These are phyloP conservation scores for Nigrospora sphaerica DNA, from an alignment of 2,329 filamentous ascomycete genomes.

Conservation along the genomic window DNA sequence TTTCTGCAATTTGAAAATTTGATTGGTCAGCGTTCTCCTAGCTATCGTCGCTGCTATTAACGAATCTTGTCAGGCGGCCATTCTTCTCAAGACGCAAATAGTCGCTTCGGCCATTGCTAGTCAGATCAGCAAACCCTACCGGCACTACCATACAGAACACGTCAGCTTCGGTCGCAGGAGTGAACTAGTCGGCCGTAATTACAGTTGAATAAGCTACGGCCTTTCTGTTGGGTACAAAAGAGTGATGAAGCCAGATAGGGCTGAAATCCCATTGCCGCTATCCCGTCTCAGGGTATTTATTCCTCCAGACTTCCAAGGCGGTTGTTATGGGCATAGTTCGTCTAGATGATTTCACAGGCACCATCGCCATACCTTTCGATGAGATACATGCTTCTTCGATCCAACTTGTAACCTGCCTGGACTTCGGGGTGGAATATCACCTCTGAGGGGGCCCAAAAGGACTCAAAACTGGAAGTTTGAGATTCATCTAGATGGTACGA, in stretches of 20 bases:
- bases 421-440: too few species aligned
- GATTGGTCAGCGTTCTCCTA: constrained; percentile 17
- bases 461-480: too few species aligned
- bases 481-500: too few species aligned
- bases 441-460: too few species aligned
- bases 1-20: constrained; percentile 21
- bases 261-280: constrained; percentile 4
- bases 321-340: constrained; percentile 16
- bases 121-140: constrained; percentile 24
- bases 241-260: constrained; percentile 2
- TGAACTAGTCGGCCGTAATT: too few species aligned
- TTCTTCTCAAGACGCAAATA: constrained; percentile 24
- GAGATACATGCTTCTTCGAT: constrained; percentile 23
- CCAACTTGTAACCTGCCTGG: neutral
- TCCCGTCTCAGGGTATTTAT: constrained; percentile 9
- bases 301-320: constrained; percentile 18
- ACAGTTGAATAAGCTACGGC: constrained; percentile 16
- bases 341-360: constrained; percentile 22
- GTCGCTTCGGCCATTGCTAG: constrained; percentile 19
- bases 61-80: constrained; percentile 15
- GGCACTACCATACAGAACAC: constrained; percentile 2
- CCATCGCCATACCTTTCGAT: constrained; percentile 30
- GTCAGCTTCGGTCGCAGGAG: neutral
- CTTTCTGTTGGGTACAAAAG: constrained; percentile 15
- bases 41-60: constrained; percentile 11